A percentile compares a stretch with the other conserved stretches of the same genome.
Conservation (phyloP, 306 rosid genomes). For the Heteromeles arbutifolia region DNA sequence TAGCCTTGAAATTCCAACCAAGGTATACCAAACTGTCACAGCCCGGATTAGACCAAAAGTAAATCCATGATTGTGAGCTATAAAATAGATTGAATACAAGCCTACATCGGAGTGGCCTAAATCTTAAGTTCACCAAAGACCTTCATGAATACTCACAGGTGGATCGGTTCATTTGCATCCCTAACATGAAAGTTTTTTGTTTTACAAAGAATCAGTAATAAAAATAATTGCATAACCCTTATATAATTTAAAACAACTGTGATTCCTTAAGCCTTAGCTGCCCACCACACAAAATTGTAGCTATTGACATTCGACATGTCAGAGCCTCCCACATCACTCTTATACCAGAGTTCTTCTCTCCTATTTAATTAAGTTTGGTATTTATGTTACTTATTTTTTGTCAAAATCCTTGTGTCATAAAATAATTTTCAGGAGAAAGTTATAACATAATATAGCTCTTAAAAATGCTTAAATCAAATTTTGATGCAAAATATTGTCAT, state of each 20-base stretch:
- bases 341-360: background rate
- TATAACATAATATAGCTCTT: background rate
- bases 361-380: background rate
- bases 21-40: background rate
- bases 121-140: background rate
- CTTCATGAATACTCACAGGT: background rate
- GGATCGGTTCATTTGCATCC: background rate
- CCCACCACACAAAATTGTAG: background rate
- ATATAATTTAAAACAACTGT: background rate
- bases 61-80: background rate
- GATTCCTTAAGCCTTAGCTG: background rate
- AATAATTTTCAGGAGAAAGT: background rate
- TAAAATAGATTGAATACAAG: background rate
- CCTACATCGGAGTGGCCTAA: background rate
- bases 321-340: background rate
- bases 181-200: background rate
- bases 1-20: background rate
- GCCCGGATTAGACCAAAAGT: background rate
- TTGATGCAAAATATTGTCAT: background rate
- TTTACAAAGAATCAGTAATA: background rate
- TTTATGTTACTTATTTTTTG: background rate
- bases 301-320: background rate
- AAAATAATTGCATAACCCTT: background rate
- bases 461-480: background rate
- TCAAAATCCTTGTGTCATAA: background rate